Evolutionary conservation across 257 asterid genomes (phyloP), one percentile per base, ranked within the genome.

Genomic region (Salvia splendens): DNA sequence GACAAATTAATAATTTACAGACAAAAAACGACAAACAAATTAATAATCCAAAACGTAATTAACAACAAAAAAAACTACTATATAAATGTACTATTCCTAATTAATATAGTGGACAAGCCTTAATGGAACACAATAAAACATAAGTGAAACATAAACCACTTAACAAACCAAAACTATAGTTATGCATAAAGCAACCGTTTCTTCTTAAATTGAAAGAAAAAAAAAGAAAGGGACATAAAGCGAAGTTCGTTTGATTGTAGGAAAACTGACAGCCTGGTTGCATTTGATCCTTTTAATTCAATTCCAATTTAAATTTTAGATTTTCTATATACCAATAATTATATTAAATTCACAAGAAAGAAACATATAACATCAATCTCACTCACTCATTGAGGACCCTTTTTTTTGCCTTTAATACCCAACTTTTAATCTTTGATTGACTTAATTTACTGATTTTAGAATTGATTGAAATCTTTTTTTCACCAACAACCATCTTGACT

Each of bases 171-270:
- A 53, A 53, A 60, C 24, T 42, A 5, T 56, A 59, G 71, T 73
- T 65, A 12, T 40, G 54, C 54, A 42, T 55, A 69, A 52, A 76
- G 71, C 74, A 64, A 75, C 58, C 7, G 40, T 6, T 74, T 80
- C 82, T 65, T 64, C 84, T 79, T 78, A 80, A 73, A 77, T 78
- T 75, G 87, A 72, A 77, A 85, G 89, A 77, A 77, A 77, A 77
- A 85, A 79, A 70, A 70, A 85, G 89, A 83, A 77, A 85, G 71
- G 50, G 88, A 82, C 86, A 85, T 78, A 81, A 83, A 80, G 84
- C 77, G 77, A 74, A 64, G 74, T 78, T 72, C 63, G 79, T 67
- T 69, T 75, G 78, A 77, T 82, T 78, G 54, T 53, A 82, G 70
- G 30, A 79, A 68, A 75, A 73, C 52, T 79, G 84, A 80, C 88